Base-by-base conservation (phyloP, 2,329 filamentous ascomycete genomes). In the Diaporthe caulivora region DNA sequence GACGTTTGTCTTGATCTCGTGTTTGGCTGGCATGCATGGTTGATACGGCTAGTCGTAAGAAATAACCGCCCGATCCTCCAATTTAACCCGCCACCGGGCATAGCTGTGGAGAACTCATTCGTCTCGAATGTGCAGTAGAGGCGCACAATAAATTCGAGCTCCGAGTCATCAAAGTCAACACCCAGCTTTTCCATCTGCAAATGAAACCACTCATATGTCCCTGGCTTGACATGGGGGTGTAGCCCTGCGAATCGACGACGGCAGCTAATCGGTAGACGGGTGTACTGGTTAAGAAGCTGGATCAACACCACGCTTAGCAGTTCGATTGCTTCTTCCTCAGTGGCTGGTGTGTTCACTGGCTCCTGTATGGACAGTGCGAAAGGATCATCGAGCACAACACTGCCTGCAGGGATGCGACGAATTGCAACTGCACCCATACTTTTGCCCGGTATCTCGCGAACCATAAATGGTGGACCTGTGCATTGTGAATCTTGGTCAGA, bases 81-180 rank as follows among this genome's bases (percentile, higher is more conserved):
- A 2, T 53, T 40, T 11, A 55, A 40, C 0, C 53, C 53, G 6
- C 29, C 42, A 7, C 70, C 60, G 3, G 70, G 60, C 24, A 42
- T 18, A 3, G 47, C 49, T 10, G 64, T 72, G 21, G 58, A 65
- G 9, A 72, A 72, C 26, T 51, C 60, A 21, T 72, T 72, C 26
- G 70, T 72, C 21, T 34, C 54, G 70, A 72, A 72, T 9, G 58
- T 72, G 70, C 51, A 67, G 60, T 72, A 72, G 18, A 72, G 60
- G 15, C 70, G 55, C 5, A 72, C 58, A 13, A 67, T 4, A 31
- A 72, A 67, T 0, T 67, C 47, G 13, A 67, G 34, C 60, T 72
- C 70, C 18, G 34, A 9, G 2, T 55, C 58, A n/a, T 31, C 34
- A 49, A 49, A 47, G 1, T 24, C 13, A 24, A 57, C 40, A 3